Evolutionary conservation across 495 filamentous ascomycete species (phyloP), one percentile per base, ranked within the genome.

Genomic region (Baudoinia panamericana): DNA sequence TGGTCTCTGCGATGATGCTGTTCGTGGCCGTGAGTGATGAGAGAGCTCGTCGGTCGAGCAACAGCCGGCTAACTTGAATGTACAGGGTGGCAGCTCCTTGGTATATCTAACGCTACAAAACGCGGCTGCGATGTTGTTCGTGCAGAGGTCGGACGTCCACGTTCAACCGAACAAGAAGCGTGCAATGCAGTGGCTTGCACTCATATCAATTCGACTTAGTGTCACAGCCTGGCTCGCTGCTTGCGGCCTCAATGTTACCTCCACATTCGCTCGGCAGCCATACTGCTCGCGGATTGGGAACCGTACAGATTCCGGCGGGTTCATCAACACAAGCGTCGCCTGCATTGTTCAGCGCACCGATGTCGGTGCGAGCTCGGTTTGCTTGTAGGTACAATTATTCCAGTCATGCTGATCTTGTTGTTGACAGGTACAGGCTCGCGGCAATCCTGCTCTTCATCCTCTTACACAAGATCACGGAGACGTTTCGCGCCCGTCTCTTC

Each of bases 401-500:
- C 4, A 5, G 16, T 32, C 7, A 22, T 17, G 17, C 11, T 9
- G 36, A 10, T 10, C 9, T 15, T 9, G 20, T 23, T 2, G 12
- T 28, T 44, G 34, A 43, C 12, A 1, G 9, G 3, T 4, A 3
- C 17, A 48, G 38, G 15, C 18, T 43, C 2, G 34, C 39, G 2
- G 31, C 46, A 2, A 17, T 27, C 3, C 11, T 31, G 9, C 40
- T 49, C 10, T 49, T 39, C 39, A 23, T 49, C 13, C 46, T 49
- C 15, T 10, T 35, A 13, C 40, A 43, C 13, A 38, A 39, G 24
- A 32, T 32, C 12, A 12, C 34, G 6, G 34, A 49, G 5, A 39
- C 46, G 4, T 49, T 43, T 24, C 13, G 17, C 26, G 18, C 17
- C 32, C 46, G 44, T 30, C 35, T 49, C 11, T 39, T 49, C 33